Conservation (phyloP, 805 yeast genomes). For the Kluyveromyces lactis region DNA sequence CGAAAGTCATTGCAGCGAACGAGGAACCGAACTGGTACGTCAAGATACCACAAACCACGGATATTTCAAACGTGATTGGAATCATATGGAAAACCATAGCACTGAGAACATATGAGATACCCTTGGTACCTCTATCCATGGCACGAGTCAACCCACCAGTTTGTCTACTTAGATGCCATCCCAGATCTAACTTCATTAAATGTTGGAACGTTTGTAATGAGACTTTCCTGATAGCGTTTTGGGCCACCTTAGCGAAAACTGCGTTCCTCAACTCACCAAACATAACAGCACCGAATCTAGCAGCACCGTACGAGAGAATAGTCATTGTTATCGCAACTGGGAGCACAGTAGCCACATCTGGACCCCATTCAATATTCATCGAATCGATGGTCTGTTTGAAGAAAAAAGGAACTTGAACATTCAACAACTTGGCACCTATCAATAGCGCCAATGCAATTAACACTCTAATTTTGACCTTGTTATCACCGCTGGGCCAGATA, state of each 20-base stretch:
- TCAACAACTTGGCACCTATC: constrained; percentile 73
- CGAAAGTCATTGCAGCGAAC: constrained; percentile 81
- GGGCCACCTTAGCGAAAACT: constrained; percentile 91
- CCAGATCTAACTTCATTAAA: constrained; percentile 72
- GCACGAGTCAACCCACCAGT: constrained; percentile 96
- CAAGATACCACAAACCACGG: constrained; percentile 86
- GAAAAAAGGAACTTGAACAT: constrained; percentile 93
- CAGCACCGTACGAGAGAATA: constrained; percentile 83
- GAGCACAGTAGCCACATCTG: constrained; percentile 51
- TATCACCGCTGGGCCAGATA: constrained; percentile 73
- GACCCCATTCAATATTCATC: constrained; percentile 83
- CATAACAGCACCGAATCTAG: constrained; percentile 87
- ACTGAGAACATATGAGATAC: constrained; percentile 83
- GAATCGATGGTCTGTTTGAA: constrained; percentile 83
- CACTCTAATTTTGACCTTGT: constrained; percentile 64
- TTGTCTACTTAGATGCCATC: constrained; percentile 84
- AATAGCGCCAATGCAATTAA: constrained; percentile 64
- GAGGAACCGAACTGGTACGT: constrained; percentile 86
- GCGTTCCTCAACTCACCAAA: constrained; percentile 96
- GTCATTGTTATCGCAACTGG: constrained; percentile 47
- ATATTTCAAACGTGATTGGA: constrained; percentile 87
- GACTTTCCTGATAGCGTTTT: constrained; percentile 83
- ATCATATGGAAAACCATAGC: constrained; percentile 98
- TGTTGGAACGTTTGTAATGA: constrained; percentile 84
- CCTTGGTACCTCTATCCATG: constrained; percentile 95